Conservation (phyloP, 306 rosid species). For the Luffa aegyptiaca region DNA sequence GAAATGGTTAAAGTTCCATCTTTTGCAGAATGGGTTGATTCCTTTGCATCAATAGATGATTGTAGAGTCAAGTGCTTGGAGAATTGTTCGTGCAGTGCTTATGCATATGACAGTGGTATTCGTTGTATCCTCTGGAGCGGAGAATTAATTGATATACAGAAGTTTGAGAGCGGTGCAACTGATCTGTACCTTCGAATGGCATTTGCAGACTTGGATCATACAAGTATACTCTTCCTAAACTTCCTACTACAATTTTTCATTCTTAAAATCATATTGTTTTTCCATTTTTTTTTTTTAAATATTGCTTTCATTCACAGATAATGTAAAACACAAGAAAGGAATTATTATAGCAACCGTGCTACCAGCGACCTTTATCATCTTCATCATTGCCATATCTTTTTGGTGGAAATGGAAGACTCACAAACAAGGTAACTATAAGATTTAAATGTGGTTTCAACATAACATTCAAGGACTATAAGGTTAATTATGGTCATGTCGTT, state of each 20-base stretch:
- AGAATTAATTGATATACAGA: slow-evolving; percentile 23
- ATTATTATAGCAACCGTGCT: not conserved
- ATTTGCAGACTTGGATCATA: not conserved
- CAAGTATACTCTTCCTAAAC: not conserved
- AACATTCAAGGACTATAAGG: too few relatives aligned
- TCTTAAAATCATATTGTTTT: not conserved
- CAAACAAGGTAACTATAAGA: not conserved
- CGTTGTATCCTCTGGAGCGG: slow-evolving; percentile 37
- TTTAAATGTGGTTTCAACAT: too few relatives aligned
- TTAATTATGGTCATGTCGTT: too few relatives aligned
- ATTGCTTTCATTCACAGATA: not conserved
- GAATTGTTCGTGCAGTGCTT: slow-evolving; percentile 42
- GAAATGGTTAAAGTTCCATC: slow-evolving; percentile 25
- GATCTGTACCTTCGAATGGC: not conserved
- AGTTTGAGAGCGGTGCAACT: not conserved
- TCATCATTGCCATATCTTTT: not conserved
- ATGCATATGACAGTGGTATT: slow-evolving; percentile 23
- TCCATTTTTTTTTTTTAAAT: not conserved
- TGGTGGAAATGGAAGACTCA: not conserved
- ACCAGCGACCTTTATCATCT: not conserved
- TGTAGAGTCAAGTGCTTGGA: slow-evolving; percentile 20
- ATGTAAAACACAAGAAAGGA: not conserved
- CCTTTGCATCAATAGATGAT: not conserved
- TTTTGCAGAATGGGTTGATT: not conserved
- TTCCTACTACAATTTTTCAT: not conserved